These are phyloP conservation scores for Diddensiella transvaalensis DNA, from an alignment of 805 yeast species.

Conservation along the genomic window DNA sequence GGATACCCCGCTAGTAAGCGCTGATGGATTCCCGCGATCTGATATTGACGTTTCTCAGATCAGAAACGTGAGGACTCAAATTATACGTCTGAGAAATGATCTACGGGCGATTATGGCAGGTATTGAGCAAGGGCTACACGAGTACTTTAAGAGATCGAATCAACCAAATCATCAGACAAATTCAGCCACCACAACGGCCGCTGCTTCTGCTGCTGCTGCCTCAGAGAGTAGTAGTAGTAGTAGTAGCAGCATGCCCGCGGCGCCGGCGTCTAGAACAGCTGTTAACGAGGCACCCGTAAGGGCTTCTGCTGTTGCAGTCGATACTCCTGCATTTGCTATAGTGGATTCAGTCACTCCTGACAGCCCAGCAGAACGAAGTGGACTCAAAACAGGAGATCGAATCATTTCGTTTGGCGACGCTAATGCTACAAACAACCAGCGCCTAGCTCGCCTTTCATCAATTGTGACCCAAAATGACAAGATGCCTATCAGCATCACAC, in stretches of 20 bases:
- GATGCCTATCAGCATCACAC: constrained; percentile 24
- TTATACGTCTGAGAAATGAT: constrained; percentile 71
- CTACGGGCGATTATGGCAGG: constrained; percentile 45
- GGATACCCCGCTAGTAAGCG: constrained; percentile 59
- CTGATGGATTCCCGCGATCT: constrained; percentile 80
- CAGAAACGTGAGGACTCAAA: constrained; percentile 56
- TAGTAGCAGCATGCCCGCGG: neutral
- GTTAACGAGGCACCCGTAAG: neutral
- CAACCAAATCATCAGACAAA: neutral
- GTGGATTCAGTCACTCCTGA: constrained; percentile 46
- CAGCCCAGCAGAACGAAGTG: constrained; percentile 59
- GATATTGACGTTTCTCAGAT: constrained; percentile 78
- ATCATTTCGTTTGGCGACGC: constrained; percentile 53
- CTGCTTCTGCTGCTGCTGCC: neutral
- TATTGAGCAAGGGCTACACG: constrained; percentile 45
- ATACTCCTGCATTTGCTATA: constrained; percentile 28
- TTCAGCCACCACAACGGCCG: neutral
- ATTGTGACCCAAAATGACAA: constrained; percentile 40
- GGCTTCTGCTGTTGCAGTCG: neutral
- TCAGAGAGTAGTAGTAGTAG: neutral
- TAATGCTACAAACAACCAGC: constrained; percentile 53
- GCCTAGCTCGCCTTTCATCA: constrained; percentile 41
- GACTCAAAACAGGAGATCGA: constrained; percentile 53
- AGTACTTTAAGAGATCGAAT: constrained; percentile 32
- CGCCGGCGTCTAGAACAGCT: neutral